Evolutionary conservation across 805 yeast species (phyloP).

Genomic region (Saccharomycopsis oosterbeekiorum): DNA sequence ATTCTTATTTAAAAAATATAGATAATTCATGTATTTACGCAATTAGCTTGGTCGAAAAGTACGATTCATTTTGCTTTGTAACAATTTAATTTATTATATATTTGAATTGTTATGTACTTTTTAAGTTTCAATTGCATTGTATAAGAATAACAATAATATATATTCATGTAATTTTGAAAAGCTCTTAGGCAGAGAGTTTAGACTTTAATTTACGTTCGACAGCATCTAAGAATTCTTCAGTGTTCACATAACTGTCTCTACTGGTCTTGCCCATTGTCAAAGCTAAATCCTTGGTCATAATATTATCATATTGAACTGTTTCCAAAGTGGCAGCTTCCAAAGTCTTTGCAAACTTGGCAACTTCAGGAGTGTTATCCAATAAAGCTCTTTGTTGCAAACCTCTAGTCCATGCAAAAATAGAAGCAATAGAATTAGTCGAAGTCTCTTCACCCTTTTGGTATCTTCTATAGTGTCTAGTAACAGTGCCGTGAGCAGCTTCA

Average conservation of each 20-base stretch:
- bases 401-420: slow-evolving; percentile 94
- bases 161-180: too few relatives aligned
- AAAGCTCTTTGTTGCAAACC: slow-evolving; percentile 90
- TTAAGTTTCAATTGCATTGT: too few relatives aligned
- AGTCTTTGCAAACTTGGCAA: slow-evolving; percentile 63
- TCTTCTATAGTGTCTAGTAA: slow-evolving; percentile 92
- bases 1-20: too few relatives aligned
- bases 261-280: slow-evolving; percentile 80
- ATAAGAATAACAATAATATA: not conserved
- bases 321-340: slow-evolving; percentile 80
- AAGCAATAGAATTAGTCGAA: slow-evolving; percentile 93
- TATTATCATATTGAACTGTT: slow-evolving; percentile 72
- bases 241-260: slow-evolving; percentile 74
- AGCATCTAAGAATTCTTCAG: slow-evolving; percentile 81
- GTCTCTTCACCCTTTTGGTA: slow-evolving; percentile 96
- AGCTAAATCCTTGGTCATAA: slow-evolving; percentile 95
- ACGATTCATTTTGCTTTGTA: too few relatives aligned
- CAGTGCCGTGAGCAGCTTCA: slow-evolving; percentile 99
- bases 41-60: too few relatives aligned
- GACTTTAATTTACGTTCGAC: slow-evolving; percentile 55
- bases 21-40: too few relatives aligned
- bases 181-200: not conserved
- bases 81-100: too few relatives aligned
- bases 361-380: slow-evolving; percentile 79
- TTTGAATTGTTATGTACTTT: too few relatives aligned